These are phyloP conservation scores for Russula vinacea DNA, from an alignment of 768 basidiomycete species.

Conservation along the genomic window DNA sequence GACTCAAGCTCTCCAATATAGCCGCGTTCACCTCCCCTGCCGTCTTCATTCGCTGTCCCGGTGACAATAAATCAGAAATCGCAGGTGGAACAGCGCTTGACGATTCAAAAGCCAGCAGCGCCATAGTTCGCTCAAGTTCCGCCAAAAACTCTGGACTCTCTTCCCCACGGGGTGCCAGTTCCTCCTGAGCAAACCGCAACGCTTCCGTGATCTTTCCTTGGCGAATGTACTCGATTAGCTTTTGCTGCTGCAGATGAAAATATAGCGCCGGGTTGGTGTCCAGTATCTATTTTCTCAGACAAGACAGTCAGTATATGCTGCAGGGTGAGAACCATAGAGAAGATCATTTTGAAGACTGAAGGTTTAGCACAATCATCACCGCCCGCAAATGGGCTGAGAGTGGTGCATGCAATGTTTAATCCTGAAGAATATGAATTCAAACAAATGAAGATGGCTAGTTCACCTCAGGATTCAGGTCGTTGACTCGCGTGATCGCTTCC, in stretches of 20 bases:
- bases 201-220: constrained; percentile 75
- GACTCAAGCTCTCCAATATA: constrained; percentile 86
- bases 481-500: constrained; percentile 91
- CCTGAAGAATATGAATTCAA: constrained; percentile 40
- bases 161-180: constrained; percentile 92
- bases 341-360: constrained; percentile 94
- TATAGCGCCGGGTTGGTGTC: constrained; percentile 92
- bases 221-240: constrained; percentile 91
- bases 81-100: constrained; percentile 55
- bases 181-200: constrained; percentile 85
- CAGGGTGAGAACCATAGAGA: constrained; percentile 21
- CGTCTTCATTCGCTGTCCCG: constrained; percentile 89
- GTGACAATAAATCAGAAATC: constrained; percentile 77
- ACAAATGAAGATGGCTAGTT: constrained; percentile 36
- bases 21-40: constrained; percentile 95
- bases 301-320: constrained; percentile 26
- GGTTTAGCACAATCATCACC: constrained; percentile 84
- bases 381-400: constrained; percentile 76
- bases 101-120: constrained; percentile 78
- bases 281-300: constrained; percentile 65
- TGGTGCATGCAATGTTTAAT: constrained; percentile 99
- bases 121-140: constrained; percentile 94
- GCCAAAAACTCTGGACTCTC: constrained; percentile 90
- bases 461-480: constrained; percentile 97
- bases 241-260: constrained; percentile 95